Evolutionary conservation across 2,329 filamentous ascomycete genomes (phyloP), one percentile per base, ranked within the genome.

Genomic region (Rutstroemia sp.): DNA sequence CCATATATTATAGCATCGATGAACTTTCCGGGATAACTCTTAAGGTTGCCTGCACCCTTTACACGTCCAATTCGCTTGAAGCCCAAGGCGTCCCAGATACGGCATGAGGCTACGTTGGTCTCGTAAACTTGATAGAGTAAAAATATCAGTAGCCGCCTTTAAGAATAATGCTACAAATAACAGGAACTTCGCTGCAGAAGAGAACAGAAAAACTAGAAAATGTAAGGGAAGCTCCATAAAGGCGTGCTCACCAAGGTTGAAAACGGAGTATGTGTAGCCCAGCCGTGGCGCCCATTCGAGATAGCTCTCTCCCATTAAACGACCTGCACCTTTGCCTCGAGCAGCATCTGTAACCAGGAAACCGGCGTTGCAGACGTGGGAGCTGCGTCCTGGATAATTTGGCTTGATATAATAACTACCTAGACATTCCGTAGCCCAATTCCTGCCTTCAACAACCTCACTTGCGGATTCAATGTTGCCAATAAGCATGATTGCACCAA

Each of bases 371-470:
- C 85, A 88, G 51, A 89, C 79, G 73, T 89, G 86, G 65, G 82
- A 87, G 65, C 82, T 86, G 51, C 86, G 75, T n/a, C 86, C 86
- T 1, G 85, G 85, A 66, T 88, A 89, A 64, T 88, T 88, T 2
- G 86, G 85, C 68, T 87, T 86, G 71, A 88, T 81, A 67, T 87
- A 87, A 67, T 87, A 88, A 66, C 83, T 87, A 36, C 86, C 85
- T 46, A 89, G 69, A 64, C 85, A 88, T 58, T 82, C 73, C 61
- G 80, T 81, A 50, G 77, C 75, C 86, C 86, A 89, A 64, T 87
- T 81, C 34, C 72, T 74, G 14, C 75, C 76, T 34, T 72, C 73
- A 9, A 67, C 57, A 70, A 78, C 72, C 72, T 70, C 79, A 46
- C 78, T 73, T 36, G 73, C 70, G 48, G 73, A 76, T n/a, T 78